Base-by-base conservation (phyloP, 495 filamentous ascomycete genomes). In the Xylaria sp. region DNA sequence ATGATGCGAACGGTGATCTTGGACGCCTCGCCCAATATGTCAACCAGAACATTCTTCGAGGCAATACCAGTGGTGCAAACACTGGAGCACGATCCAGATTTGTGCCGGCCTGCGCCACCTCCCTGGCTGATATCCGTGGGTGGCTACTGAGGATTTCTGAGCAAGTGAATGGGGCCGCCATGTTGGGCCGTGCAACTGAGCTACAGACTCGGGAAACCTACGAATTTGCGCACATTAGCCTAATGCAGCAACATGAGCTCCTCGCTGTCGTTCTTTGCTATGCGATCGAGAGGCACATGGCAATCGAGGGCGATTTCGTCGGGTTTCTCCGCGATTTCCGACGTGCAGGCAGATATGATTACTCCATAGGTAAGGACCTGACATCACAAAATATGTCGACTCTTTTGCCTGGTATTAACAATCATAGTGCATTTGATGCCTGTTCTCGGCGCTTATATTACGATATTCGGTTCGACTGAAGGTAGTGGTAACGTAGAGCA, bases 181-280 rank as follows among this genome's bases (percentile, higher is more conserved):
- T 97, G 9, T 83, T 97, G 3, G 90, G 91, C 7, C 85, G 90
- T 71, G 80, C 80, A 19, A 84, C 85, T 29, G 93, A 97, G 74
- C 80, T 82, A 11, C 89, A 93, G 63, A 78, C 89, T 35, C 85
- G 87, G 68, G 93, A 97, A 75, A 89, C 89, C 5, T 85, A 93
- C 41, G 89, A 92, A 68, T 88, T 91, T 73, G 90, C 97, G 74
- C 88, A 91, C 43, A 76, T 81, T 29, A 94, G 91, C 73, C 84
- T 98, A 37, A 86, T 88, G 19, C 88, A 92, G 75, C 95, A 98
- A 79, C 97, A 98, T 77, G 95, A 98, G 78, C 88, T 90, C 9
- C 86, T 99, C n/a, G 89, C 90, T 1, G 87, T 91, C 11, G 91
- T 95, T 58, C 76, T 95, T 26, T 90, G 88, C 70, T 88, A 92